Evolutionary conservation across 2,329 filamentous ascomycete genomes (phyloP), one percentile per base, ranked within the genome.

Genomic region (Apiospora sp.): DNA sequence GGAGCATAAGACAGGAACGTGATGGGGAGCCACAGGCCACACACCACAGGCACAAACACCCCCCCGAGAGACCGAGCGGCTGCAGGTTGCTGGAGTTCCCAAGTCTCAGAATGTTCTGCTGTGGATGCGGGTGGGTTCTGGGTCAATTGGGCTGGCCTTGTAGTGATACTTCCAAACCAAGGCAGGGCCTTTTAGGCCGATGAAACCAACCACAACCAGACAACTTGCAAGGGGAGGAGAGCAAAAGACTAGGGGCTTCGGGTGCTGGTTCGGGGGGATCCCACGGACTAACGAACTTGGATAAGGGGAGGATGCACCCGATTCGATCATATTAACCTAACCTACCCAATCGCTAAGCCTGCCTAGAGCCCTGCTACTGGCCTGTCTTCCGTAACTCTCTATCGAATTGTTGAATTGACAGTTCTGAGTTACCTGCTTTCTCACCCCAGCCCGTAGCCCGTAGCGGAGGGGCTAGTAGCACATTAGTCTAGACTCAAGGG

Each of bases 1-100:
- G 58, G 58, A 64, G 58, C 58, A 41, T 64, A 64, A 64, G 58
- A 64, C 58, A 64, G 58, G 58, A 64, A 64, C 58, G 34, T 22
- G 58, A 64, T 37, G 34, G 58, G 58, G 58, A 61, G 58, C 58
- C 58, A 27, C 49, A 51, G n/a, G 49, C n/a, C 10, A 27, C 49
- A 51, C 10, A n/a, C n/a, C 10, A 41, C 58, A 64, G 34, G 58
- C 58, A 64, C 58, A 64, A 37, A 64, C 30, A 41, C 58, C 8
- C 51, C 24, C 58, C 54, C 27, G 22, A 61, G 34, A 64, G 58
- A 64, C 58, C 58, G 58, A 64, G 58, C 58, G 58, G 34, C 34
- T 64, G 34, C 58, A 64, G 58, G 58, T 41, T 22, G 58, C 34
- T 64, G 58, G 58, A 64, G 58, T 64, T n/a, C 58, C 58, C 34